Percentiles rank a stretch among this genome's conserved stretches.
Conservation (phyloP, 2,329 filamentous ascomycete genomes). For the Aspergillus calidoustus region DNA sequence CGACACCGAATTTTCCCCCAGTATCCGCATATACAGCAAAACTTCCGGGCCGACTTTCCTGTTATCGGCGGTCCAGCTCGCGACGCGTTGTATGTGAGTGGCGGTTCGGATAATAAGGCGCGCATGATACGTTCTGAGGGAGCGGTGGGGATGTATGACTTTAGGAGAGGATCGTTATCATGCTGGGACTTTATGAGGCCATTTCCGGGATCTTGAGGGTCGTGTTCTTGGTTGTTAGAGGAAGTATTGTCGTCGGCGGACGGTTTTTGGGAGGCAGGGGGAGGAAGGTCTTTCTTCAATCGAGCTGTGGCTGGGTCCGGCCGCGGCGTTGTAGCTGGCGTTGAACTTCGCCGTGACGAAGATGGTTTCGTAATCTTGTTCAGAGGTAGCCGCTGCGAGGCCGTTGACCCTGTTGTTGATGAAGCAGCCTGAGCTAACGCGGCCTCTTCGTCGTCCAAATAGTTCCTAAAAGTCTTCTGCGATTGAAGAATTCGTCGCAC, state of each 20-base stretch:
- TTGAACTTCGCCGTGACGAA: constrained; percentile 33
- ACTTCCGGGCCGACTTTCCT: constrained; percentile 43
- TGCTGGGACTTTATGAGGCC: constrained; percentile 41
- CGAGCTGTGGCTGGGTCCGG: constrained; percentile 14
- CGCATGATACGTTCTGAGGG: constrained; percentile 54
- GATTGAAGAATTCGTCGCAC: constrained; percentile 54
- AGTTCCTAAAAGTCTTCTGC: constrained; percentile 55
- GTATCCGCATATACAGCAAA: constrained; percentile 56
- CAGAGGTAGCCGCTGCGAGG: constrained; percentile 24
- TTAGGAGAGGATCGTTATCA: constrained; percentile 49
- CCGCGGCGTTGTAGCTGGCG: constrained; percentile 28
- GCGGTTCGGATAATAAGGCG: constrained; percentile 50
- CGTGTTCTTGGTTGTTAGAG: constrained; percentile 20
- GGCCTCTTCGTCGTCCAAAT: constrained; percentile 57
- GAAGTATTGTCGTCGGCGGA: constrained; percentile 1
- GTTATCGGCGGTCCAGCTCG: constrained; percentile 42
- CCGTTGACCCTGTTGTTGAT: constrained; percentile 10
- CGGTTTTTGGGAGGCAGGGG: not conserved
- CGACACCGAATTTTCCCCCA: constrained; percentile 56
- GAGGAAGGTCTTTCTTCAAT: constrained; percentile 14
- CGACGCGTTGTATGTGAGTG: constrained; percentile 52
- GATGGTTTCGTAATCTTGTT: constrained; percentile 30
- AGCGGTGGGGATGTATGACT: constrained; percentile 46
- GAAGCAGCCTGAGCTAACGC: constrained; percentile 34
- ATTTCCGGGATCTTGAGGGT: constrained; percentile 18